Evolutionary conservation across 306 rosid species (phyloP), one percentile per base, ranked within the genome.

Genomic region (Oemleria cerasiformis): DNA sequence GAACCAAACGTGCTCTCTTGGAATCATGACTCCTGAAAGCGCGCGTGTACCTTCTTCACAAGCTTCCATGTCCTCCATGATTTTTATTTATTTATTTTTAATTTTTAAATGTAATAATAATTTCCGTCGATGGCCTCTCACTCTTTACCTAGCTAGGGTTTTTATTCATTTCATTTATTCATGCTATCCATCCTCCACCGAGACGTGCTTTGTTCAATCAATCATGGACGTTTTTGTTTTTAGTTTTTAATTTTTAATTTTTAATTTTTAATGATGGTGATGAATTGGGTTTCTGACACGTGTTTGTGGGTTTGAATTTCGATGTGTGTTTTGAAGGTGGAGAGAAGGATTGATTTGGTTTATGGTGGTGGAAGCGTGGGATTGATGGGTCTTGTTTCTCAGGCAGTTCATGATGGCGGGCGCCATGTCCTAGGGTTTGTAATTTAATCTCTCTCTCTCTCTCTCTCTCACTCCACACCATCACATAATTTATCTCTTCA

Each of bases 311-410:
- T 63, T 85, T 77, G 72, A 50, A 65, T 84, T 81, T 78, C 80
- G 23, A 87, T 87, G 84, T 71, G 8, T 71, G 8, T 42, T 51
- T 62, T 67, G 66, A 75, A 95, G 99, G 99, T 95, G 84, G 96
- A 92, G 65, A 86, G 89, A 83, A 92, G 92, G 81, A 95, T 95
- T 86, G 95, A 95, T 90, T 81, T 95, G 81, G 99, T 95, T 56
- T 95, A 95, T 75, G 99, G 99, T 73, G 99, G 99, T 77, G 99
- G 99, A 73, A 95, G 99, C 88, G 92, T 95, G 92, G 99, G 99
- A 49, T 57, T 92, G 83, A 92, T 92, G 99, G 99, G 99, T 73
- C 96, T 95, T 25, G 93, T 95, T 89, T 95, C 99, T 81, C 97
- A 89, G 92, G 99, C 97, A 39, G 99, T 92, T 84, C 99, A 92